A percentile compares a stretch with the other conserved stretches of the same genome.
Conservation (phyloP, 805 yeast species). For the Lipomyces yamanashiensis region DNA sequence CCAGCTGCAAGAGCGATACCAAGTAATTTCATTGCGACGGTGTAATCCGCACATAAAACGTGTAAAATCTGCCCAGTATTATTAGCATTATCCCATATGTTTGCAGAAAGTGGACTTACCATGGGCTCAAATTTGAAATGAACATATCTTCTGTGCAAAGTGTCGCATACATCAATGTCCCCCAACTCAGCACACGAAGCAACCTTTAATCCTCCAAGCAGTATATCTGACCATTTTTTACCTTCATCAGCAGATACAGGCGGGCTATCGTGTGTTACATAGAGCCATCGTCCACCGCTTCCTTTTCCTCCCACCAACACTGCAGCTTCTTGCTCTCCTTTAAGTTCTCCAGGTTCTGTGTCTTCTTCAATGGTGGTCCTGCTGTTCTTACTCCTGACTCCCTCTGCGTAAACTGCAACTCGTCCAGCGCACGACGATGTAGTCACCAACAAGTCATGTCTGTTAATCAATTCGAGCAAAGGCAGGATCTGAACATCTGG, state of each 20-base stretch:
- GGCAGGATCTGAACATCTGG: conserved; percentile 79
- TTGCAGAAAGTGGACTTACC: conserved; percentile 18
- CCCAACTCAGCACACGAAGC: background rate
- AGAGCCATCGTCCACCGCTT: conserved; percentile 81
- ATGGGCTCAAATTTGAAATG: conserved; percentile 84
- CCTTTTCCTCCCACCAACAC: conserved; percentile 78
- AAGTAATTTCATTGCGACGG: conserved; percentile 64
- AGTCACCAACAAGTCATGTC: conserved; percentile 70
- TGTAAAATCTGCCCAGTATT: conserved; percentile 57
- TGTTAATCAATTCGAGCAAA: conserved; percentile 68
- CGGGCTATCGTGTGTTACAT: conserved; percentile 65
- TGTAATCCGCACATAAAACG: conserved; percentile 71
- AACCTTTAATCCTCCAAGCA: conserved; percentile 40
- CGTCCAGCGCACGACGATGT: conserved; percentile 90
- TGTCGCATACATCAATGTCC: conserved; percentile 1
- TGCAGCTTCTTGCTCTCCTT: conserved; percentile 34
- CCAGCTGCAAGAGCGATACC: conserved; percentile 82
- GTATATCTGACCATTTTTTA: conserved; percentile 40
- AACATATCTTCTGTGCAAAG: conserved; percentile 52
- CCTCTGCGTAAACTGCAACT: conserved; percentile 80
- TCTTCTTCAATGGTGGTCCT: background rate
- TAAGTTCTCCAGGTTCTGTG: background rate
- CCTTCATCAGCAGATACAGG: background rate
- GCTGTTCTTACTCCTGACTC: conserved; percentile 52
- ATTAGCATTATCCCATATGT: background rate